Evolutionary conservation across 441 rosid species (phyloP), one percentile per base, ranked within the genome.

Genomic region (Syzygium malaccense): DNA sequence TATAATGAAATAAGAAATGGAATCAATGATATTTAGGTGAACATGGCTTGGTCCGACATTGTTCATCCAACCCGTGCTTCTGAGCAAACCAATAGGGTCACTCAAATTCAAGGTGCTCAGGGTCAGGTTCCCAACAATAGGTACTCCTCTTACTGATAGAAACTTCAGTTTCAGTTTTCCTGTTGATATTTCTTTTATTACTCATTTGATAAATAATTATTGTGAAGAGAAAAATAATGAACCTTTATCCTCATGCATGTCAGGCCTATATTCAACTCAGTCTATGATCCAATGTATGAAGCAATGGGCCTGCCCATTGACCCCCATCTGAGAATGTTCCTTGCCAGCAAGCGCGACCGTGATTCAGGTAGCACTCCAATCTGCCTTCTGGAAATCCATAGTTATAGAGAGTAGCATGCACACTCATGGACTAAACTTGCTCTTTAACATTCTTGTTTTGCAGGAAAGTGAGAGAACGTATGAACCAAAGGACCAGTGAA

Each of bases 251-350:
- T 85, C 30, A 45, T 14, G 28, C 68, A 54, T 37, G 41, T 25
- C 71, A 89, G 92, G 89, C 41, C 28, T 14, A 26, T 33, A 5
- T 75, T 37, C 85, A 89, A 88, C 78, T 30, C 80, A 28, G 51
- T 89, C 11, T 92, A 90, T 51, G 91, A 92, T 85, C 92, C 92
- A 37, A 85, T 87, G 86, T 92, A 91, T 75, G 92, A 91, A 91
- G 80, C 91, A 32, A 86, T 90, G 85, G 93, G 93, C 3, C 68
- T 92, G 17, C 93, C 93, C 30, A 83, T 91, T 84, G 92, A 92
- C 68, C 93, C 92, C 53, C 93, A 92, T 89, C 55, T 92, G 80
- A 45, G 93, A 88, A 71, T 91, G 87, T 92, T 92, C 85, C 71
- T 84, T 58, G 87, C 92, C 33, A 89, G 87, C 6, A 64, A 83